Evolutionary conservation across 2,329 filamentous ascomycete genomes (phyloP).

Genomic region (Alternaria alternata): DNA sequence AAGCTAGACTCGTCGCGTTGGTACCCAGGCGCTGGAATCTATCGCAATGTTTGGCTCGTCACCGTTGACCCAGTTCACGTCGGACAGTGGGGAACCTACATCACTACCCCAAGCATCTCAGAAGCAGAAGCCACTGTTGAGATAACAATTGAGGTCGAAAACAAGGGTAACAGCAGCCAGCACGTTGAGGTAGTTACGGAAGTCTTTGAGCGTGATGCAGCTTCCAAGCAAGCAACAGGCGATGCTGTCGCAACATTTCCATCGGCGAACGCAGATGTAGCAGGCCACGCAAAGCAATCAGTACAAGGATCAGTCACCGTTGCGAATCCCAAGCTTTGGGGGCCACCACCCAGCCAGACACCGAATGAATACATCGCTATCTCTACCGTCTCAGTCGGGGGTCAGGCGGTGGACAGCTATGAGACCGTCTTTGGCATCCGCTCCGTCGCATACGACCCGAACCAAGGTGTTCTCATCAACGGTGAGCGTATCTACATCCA

Average conservation of each 20-base stretch:
- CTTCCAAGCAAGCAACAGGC: conserved; percentile 31
- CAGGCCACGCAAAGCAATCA: conserved; percentile 41
- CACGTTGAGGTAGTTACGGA: conserved; percentile 54
- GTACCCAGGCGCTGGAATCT: conserved; percentile 64
- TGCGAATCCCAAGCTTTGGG: conserved; percentile 58
- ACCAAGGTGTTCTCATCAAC: conserved; percentile 59
- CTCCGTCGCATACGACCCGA: conserved; percentile 50
- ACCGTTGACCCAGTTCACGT: conserved; percentile 58
- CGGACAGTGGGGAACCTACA: conserved; percentile 58
- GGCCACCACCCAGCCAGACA: conserved; percentile 55
- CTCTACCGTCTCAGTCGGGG: conserved; percentile 48
- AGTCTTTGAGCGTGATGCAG: conserved; percentile 51
- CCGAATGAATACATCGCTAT: conserved; percentile 61
- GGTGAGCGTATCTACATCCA: conserved; percentile 56
- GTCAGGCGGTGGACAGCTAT: conserved; percentile 54
- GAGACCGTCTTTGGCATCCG: conserved; percentile 63
- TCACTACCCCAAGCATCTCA: conserved; percentile 59
- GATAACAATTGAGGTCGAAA: conserved; percentile 58
- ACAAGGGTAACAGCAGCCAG: conserved; percentile 47
- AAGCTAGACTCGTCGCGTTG: conserved; percentile 59
- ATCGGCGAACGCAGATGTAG: conserved; percentile 37
- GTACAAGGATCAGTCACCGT: conserved; percentile 49
- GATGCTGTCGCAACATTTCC: conserved; percentile 49
- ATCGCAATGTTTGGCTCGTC: conserved; percentile 64
- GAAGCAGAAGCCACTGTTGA: conserved; percentile 56